Evolutionary conservation across 371 early-diverging fungal species (phyloP), one percentile per base, ranked within the genome.

Genomic region (Parasitella parasitica): DNA sequence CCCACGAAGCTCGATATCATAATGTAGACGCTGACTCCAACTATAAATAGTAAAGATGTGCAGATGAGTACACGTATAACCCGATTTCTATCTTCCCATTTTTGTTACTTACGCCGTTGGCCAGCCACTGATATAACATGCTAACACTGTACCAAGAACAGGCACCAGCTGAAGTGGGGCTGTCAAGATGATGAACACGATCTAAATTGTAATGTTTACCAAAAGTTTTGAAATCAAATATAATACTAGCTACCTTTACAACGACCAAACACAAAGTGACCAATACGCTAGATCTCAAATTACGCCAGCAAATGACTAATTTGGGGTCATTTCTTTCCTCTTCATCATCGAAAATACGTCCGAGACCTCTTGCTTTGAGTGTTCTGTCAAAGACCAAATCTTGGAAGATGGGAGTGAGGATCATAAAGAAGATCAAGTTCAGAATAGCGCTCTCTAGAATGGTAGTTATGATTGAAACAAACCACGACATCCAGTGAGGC

Each of bases 131-230:
- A 84, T 59, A 50, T 72, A 64, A 54, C 81, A 78, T 60, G 75
- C 81, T 13, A 77, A 22, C 5, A 67, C 59, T 16, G 73, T 71
- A 51, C 86, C 84, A 43, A 73, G 53, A 27, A 84, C 6, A 13
- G 86, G 86, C 30, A 86, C 55, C 34, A 77, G 35, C 64, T 82
- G 76, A 58, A 86, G 61, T 32, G 86, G 84, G 8, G 79, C 55
- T 13, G 81, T 81, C 22, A 86, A 49, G 12, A 79, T 28, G 28
- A 80, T 53, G 2, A 79, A 43, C 5, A 78, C 24, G 15, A 81
- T 59, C 80, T 82, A 67, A 20, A 69, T 28, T 24, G 15, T 51
- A 18, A 2, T 15, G 12, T 34, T n/a, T 20, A 16, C 11, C 18
- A 15, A 26, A 11, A 8, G 13, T 48, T n/a, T 48, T 26, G 3